Evolutionary conservation across 2,329 filamentous ascomycete genomes (phyloP).

Genomic region (Epichloe sibirici): DNA sequence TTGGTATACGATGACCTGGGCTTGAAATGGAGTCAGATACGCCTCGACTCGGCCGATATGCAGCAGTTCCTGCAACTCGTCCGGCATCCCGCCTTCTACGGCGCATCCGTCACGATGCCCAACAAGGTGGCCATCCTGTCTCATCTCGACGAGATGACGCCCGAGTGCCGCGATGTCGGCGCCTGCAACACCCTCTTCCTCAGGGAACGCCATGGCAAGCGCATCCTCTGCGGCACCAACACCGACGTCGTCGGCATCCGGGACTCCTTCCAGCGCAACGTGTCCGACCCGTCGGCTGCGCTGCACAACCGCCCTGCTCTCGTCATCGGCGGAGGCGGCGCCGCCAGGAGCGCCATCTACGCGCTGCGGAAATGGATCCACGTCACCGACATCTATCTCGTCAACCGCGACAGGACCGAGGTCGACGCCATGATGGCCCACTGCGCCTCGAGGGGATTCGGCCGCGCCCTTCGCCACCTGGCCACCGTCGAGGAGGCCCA

Average conservation of each 20-base stretch:
- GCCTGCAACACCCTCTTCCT: slow-evolving; percentile 73
- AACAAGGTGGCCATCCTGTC: slow-evolving; percentile 68
- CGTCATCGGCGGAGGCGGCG: slow-evolving; percentile 67
- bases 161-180: slow-evolving; percentile 60
- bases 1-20: slow-evolving; percentile 39
- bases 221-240: slow-evolving; percentile 59
- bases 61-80: slow-evolving; percentile 37
- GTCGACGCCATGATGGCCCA: slow-evolving; percentile 55
- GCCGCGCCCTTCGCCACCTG: slow-evolving; percentile 49
- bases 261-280: slow-evolving; percentile 54
- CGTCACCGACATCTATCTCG: slow-evolving; percentile 58
- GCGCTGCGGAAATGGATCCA: slow-evolving; percentile 59
- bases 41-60: slow-evolving; percentile 41
- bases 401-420: slow-evolving; percentile 60
- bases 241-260: slow-evolving; percentile 71
- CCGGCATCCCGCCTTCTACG: slow-evolving; percentile 48
- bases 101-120: slow-evolving; percentile 65
- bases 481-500: slow-evolving; percentile 47
- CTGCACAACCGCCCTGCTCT: slow-evolving; percentile 53
- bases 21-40: slow-evolving; percentile 38
- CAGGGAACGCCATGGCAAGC: slow-evolving; percentile 33
- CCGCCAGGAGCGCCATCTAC: slow-evolving; percentile 67
- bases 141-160: slow-evolving; percentile 60
- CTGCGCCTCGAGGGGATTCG: slow-evolving; percentile 46
- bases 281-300: slow-evolving; percentile 28